Base-by-base conservation (phyloP, 2,329 filamentous ascomycete species). In the Thielaviopsis punctulata region DNA sequence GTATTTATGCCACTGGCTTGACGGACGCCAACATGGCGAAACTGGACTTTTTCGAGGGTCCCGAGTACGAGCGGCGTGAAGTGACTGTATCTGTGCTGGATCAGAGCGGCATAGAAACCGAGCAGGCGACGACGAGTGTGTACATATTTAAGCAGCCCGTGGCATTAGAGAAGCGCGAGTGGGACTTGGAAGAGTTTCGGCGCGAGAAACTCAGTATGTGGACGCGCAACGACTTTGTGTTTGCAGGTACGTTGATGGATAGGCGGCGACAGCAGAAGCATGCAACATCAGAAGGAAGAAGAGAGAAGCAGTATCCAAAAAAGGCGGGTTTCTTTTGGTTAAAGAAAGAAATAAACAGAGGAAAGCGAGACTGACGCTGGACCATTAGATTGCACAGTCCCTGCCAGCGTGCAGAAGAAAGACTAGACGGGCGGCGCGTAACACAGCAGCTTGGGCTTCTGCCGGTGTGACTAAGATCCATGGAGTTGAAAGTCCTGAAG, bases 151-250 rank as follows among this genome's bases (percentile, higher is more conserved):
- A 70, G 45, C 57, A 68, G 1, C 63, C 68, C 15, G 58, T 65
- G 0, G 36, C 61, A 0, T 67, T 96, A 18, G 86, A 94, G 64
- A 70, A 76, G 27, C 66, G 69, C 21, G 88, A 95, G 64, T 96
- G 90, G 90, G 86, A 94, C 63, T 92, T 88, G 67, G 79, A 82
- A 47, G 79, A 84, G 57, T 96, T 95, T 63, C 78, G 82, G 56
- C 71, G 73, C 59, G 81, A 92, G 56, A 94, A 88, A 69, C 67
- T 79, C 67, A 63, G 63, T 52, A 53, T 61, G 3, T 80, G 75
- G 76, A 72, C 73, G 4, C 64, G 73, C n/a, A 30, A 41, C 21
- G 53, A 48, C 1, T 47, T 47, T 69, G 68, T 43, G 2, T 55
- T 55, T 47, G 49, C 46, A 30, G 53, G 53, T 55, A 23, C 22